phyloP scores from a whole-genome alignment of 2,329 filamentous ascomycete genomes.

The Trematosphaeria pertusa region DNA sequence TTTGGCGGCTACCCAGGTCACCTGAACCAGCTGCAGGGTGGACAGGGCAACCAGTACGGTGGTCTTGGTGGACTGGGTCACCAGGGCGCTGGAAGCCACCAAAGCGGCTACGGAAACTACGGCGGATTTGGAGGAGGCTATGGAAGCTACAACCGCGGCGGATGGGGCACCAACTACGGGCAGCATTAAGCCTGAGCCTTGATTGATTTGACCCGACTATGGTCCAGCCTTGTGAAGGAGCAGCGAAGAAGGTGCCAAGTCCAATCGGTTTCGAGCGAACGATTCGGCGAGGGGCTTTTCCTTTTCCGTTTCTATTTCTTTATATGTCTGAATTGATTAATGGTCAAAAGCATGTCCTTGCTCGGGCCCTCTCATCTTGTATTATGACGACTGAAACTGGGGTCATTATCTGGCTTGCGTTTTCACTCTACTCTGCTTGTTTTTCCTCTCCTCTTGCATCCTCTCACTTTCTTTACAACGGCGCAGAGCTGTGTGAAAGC shows the following conservation, averaged over 20 bases:
- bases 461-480: slow-evolving; percentile 37
- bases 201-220: slow-evolving; percentile 1
- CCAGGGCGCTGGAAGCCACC: slow-evolving; percentile 54
- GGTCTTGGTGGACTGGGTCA: slow-evolving; percentile 61
- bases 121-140: slow-evolving; percentile 53
- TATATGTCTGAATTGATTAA: slow-evolving; percentile 28
- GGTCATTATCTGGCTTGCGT: slow-evolving; percentile 18
- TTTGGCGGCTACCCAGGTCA: slow-evolving; percentile 64
- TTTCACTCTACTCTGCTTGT: slow-evolving; percentile 26
- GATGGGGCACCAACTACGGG: slow-evolving; percentile 58
- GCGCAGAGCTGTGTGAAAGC: not conserved
- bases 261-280: slow-evolving; percentile 24
- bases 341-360: slow-evolving; percentile 33
- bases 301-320: slow-evolving; percentile 14
- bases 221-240: slow-evolving; percentile 10
- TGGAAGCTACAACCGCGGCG: slow-evolving; percentile 53
- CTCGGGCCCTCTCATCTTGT: slow-evolving; percentile 39
- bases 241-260: slow-evolving; percentile 35
- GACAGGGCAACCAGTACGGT: slow-evolving; percentile 59
- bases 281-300: slow-evolving; percentile 35
- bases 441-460: slow-evolving; percentile 38
- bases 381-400: slow-evolving; percentile 38
- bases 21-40: slow-evolving; percentile 51
- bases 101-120: slow-evolving; percentile 53
- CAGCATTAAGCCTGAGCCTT: slow-evolving; percentile 41